phyloP scores from a whole-genome alignment of 495 filamentous ascomycete species.

The Lepidopterella palustris region DNA sequence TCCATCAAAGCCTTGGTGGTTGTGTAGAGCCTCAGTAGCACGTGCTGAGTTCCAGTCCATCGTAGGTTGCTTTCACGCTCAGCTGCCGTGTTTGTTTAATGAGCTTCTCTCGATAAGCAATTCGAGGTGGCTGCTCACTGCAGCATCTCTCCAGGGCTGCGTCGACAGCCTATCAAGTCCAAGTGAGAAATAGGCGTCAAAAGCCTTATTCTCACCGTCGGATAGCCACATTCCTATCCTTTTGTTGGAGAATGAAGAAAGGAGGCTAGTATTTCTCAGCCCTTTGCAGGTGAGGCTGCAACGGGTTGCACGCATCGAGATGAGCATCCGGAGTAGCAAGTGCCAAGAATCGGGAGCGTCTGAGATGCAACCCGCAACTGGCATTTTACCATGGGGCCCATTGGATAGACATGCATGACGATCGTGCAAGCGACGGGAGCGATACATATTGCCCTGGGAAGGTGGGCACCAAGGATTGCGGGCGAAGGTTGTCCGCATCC shows the following conservation, averaged over 20 bases:
- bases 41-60: background rate
- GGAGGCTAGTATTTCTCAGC: background rate
- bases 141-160: too few relatives aligned
- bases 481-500: too few relatives aligned
- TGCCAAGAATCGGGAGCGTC: too few relatives aligned
- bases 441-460: too few relatives aligned
- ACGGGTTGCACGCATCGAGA: too few relatives aligned
- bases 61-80: background rate
- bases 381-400: too few relatives aligned
- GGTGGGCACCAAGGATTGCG: too few relatives aligned
- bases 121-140: background rate
- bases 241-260: background rate
- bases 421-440: too few relatives aligned
- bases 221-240: background rate
- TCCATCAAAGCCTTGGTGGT: background rate
- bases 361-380: too few relatives aligned
- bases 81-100: background rate
- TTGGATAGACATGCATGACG: too few relatives aligned
- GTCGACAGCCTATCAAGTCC: background rate
- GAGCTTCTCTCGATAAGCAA: background rate
- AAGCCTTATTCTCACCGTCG: background rate
- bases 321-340: too few relatives aligned
- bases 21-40: background rate
- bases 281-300: background rate
- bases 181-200: background rate